Conservation (phyloP, 306 rosid species). For the Coriaria nepalensis region DNA sequence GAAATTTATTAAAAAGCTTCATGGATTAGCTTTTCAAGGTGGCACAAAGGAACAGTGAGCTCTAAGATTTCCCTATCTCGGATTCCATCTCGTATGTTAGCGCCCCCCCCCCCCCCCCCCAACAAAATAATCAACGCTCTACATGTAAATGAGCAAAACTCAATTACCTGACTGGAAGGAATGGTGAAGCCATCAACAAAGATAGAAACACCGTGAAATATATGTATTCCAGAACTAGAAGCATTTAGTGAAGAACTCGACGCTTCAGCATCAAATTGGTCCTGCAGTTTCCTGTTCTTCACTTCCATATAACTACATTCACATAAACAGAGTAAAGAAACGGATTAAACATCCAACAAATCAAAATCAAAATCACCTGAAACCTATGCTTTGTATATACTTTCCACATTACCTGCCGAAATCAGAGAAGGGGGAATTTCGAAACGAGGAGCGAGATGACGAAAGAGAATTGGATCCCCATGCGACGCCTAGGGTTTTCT, state of each 20-base stretch:
- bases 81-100: too few species aligned
- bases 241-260: constrained; percentile 24
- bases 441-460: constrained; percentile 40
- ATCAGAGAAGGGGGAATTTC: constrained; percentile 52
- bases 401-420: constrained; percentile 70
- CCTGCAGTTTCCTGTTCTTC: constrained; percentile 62
- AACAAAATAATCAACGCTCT: constrained; percentile 3
- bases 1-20: too few species aligned
- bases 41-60: too few species aligned
- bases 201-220: constrained; percentile 65
- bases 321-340: not conserved
- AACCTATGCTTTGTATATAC: too few species aligned
- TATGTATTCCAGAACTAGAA: constrained; percentile 26
- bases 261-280: constrained; percentile 63
- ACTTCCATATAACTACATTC: constrained; percentile 57
- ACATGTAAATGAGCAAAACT: constrained; percentile 1
- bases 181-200: constrained; percentile 88
- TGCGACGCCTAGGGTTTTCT: constrained; percentile 75
- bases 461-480: constrained; percentile 67
- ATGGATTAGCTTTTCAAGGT: too few species aligned
- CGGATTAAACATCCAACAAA: not conserved
- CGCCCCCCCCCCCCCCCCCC: too few species aligned
- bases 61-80: too few species aligned
- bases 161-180: constrained; percentile 69
- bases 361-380: too few species aligned